Evolutionary conservation across 345 rosid genomes (phyloP).

Genomic region (Eutrema heterophyllum): DNA sequence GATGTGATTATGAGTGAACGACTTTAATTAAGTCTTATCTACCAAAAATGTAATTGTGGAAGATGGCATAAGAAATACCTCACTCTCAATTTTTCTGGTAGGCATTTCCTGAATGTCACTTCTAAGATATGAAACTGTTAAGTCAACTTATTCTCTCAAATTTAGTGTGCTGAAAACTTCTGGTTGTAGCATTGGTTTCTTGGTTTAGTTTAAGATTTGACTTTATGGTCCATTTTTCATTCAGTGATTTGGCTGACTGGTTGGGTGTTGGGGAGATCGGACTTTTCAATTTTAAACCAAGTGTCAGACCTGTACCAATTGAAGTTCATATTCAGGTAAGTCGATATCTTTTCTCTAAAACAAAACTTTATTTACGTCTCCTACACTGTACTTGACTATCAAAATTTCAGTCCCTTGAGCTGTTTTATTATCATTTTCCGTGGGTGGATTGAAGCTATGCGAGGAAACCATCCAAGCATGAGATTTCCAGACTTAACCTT

Average conservation of each 20-base stretch:
- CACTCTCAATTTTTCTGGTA: neutral
- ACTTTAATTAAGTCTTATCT: neutral
- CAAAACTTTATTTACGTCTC: neutral
- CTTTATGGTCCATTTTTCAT: constrained; percentile 13
- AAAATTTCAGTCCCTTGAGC: neutral
- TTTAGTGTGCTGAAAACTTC: neutral
- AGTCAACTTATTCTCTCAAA: neutral
- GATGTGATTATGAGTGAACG: neutral
- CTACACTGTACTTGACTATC: neutral
- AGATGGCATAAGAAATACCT: neutral
- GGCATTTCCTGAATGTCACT: neutral
- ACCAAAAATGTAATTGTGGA: neutral
- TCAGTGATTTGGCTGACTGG: constrained; percentile 98
- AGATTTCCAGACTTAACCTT: constrained; percentile 5
- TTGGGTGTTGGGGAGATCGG: constrained; percentile 90
- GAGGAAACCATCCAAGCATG: constrained; percentile 6
- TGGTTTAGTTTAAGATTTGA: constrained; percentile 1
- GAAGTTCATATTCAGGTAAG: constrained; percentile 99
- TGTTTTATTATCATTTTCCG: neutral
- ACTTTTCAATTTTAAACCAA: constrained; percentile 96
- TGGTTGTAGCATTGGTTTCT: constrained; percentile 5
- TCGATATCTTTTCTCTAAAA: constrained; percentile 25
- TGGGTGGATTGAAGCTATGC: constrained; percentile 1
- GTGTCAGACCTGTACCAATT: constrained; percentile 98
- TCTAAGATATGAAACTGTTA: neutral